Conservation (phyloP, 1,284 basidiomycete genomes). For the Gomphus bonarii region DNA sequence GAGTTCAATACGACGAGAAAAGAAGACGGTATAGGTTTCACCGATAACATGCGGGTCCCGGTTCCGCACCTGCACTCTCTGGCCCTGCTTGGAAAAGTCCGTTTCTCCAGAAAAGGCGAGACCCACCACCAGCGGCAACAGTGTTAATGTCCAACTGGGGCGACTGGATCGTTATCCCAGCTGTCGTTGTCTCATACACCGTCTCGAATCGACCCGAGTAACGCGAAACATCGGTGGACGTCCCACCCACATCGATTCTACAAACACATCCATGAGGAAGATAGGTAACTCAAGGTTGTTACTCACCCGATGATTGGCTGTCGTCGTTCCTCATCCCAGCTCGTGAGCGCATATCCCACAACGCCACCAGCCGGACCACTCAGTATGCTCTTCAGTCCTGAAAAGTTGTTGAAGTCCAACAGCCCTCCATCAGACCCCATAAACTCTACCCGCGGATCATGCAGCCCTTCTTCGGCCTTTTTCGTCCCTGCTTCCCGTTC, state of each 20-base stretch:
- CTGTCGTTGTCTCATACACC: constrained; percentile 87
- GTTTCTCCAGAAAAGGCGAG: constrained; percentile 71
- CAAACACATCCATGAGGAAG: background rate
- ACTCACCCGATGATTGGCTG: constrained; percentile 67
- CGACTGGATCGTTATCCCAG: constrained; percentile 81
- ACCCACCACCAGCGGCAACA: constrained; percentile 82
- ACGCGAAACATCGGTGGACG: constrained; percentile 84
- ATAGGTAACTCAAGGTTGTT: background rate
- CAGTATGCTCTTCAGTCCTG: constrained; percentile 80
- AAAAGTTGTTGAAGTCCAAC: constrained; percentile 79
- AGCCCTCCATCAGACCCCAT: constrained; percentile 86
- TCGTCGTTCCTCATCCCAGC: constrained; percentile 60
- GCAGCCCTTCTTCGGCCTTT: constrained; percentile 28
- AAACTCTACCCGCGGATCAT: constrained; percentile 54
- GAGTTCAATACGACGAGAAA: background rate
- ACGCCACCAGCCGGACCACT: constrained; percentile 86
- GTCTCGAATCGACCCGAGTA: constrained; percentile 81
- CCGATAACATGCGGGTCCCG: constrained; percentile 70
- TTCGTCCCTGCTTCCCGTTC: constrained; percentile 21
- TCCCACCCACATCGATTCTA: constrained; percentile 77
- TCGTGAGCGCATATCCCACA: constrained; percentile 78
- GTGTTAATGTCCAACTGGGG: constrained; percentile 87
- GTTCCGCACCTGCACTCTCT: constrained; percentile 76
- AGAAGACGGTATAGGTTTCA: constrained; percentile 28
- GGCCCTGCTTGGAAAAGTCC: constrained; percentile 79